Evolutionary conservation across 805 yeast genomes (phyloP), one percentile per base, ranked within the genome.

Genomic region (Metschnikowia lochheadii): DNA sequence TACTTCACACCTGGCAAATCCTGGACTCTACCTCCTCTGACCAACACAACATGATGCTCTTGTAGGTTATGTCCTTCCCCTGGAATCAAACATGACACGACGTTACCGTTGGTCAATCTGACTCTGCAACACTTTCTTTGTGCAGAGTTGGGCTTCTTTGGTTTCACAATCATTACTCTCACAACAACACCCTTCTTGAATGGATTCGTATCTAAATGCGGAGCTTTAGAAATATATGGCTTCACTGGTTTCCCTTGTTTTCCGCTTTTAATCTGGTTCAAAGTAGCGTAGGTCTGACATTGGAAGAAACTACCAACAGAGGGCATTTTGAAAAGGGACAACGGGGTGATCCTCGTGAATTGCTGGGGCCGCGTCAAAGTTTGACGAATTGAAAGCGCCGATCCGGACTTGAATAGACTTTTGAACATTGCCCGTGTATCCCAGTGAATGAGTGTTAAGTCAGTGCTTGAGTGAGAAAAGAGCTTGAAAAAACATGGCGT

Each of bases 41-140:
- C 96, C 48, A 83, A 81, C 0, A 94, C 98, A 46, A 94, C 95
- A 63, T 95, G 88, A 72, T 94, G 99, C 68, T 94, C 99, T 74
- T 94, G 98, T 20, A 96, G 85, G 64, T 94, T 94, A 70, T 94
- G 99, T 18, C 99, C 99, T 66, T 94, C 97, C 49, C 99, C 99
- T 14, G 97, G 97, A 51, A 94, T 94, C 67, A 90, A 91, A 1
- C 97, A 97, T 42, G 92, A 84, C 15, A 94, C 81, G 45, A 88
- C 84, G 57, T 84, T 85, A 26, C 98, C 99, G 62, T 88, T 92
- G 10, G 96, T 81, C 54, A 94, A 77, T 70, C 96, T 81, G 20
- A 94, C 98, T 75, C 98, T 86, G 56, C 96, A 90, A 43, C 95
- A 96, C 69, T 94, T 94, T 73, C 99, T 82, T 72, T 91, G 92